These are phyloP conservation scores for Dioscorea cayenensis DNA, from an alignment of 116 monocot genomes.

Conservation along the genomic window DNA sequence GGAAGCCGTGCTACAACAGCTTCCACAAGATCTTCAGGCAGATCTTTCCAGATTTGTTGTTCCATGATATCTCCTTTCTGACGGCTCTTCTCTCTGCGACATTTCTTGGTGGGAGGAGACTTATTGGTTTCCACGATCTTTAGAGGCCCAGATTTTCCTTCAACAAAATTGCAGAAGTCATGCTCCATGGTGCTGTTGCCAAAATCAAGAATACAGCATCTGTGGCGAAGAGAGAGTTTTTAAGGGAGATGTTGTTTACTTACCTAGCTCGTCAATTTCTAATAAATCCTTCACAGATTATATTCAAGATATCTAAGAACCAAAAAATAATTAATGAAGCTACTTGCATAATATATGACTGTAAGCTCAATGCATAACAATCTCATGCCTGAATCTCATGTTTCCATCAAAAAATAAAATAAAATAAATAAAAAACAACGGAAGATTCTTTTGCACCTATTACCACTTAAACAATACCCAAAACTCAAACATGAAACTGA, in stretches of 20 bases:
- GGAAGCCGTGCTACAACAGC: slow-evolving; percentile 73
- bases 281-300: too few species aligned
- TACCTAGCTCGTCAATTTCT: background rate
- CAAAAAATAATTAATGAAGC: too few species aligned
- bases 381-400: too few species aligned
- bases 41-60: slow-evolving; percentile 62
- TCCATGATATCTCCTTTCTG: slow-evolving; percentile 44
- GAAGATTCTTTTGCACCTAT: too few species aligned
- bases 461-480: too few species aligned
- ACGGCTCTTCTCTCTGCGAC: slow-evolving; percentile 28
- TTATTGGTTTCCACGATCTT: slow-evolving; percentile 36
- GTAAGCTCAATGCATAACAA: too few species aligned
- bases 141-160: slow-evolving; percentile 19
- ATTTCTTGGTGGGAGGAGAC: slow-evolving; percentile 41
- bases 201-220: slow-evolving; percentile 43
- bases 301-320: too few species aligned
- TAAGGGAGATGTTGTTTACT: background rate
- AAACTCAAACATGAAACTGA: too few species aligned
- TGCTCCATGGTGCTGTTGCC: slow-evolving; percentile 31
- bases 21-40: slow-evolving; percentile 80
- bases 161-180: slow-evolving; percentile 20
- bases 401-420: too few species aligned
- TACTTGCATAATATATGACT: too few species aligned
- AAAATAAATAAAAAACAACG: too few species aligned
- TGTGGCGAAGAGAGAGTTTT: slow-evolving; percentile 11